Percentiles rank a stretch among this genome's conserved stretches.
Conservation (phyloP, 495 filamentous ascomycete species). For the Staphylotrichum tortipilum region DNA sequence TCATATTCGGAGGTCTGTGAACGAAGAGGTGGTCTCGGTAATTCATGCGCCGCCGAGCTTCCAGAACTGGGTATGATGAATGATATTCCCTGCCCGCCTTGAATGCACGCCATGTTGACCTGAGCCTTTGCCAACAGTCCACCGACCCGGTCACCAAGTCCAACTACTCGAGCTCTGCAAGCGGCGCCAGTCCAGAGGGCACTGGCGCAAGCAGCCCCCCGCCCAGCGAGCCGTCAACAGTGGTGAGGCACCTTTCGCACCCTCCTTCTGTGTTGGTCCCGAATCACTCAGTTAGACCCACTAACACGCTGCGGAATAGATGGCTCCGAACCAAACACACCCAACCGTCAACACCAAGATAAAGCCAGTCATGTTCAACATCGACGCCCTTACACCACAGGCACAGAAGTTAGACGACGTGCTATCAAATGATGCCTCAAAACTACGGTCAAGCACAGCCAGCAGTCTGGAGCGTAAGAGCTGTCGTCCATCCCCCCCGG, state of each 20-base stretch:
- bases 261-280: no score
- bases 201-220: slow-evolving; percentile 25
- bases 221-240: slow-evolving; percentile 25
- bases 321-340: slow-evolving; percentile 36
- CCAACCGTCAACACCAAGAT: slow-evolving; percentile 64
- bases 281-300: no score
- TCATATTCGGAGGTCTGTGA: slow-evolving; percentile 43
- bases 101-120: slow-evolving; percentile 2
- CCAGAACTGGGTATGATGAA: slow-evolving; percentile 55
- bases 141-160: slow-evolving; percentile 21
- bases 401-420: slow-evolving; percentile 70
- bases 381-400: slow-evolving; percentile 67
- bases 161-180: slow-evolving; percentile 16
- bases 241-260: slow-evolving; percentile 19
- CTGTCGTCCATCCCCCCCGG: neutral
- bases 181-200: slow-evolving; percentile 17
- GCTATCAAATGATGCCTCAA: slow-evolving; percentile 33
- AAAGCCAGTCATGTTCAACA: slow-evolving; percentile 50
- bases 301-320: no score
- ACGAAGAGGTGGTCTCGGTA: slow-evolving; percentile 73
- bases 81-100: neutral
- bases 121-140: slow-evolving; percentile 26
- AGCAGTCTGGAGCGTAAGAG: slow-evolving; percentile 66
- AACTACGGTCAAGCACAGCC: slow-evolving; percentile 40
- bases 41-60: slow-evolving; percentile 82